A percentile compares a stretch with the other conserved stretches of the same genome.
Evolutionary conservation across 2,329 filamentous ascomycete genomes (phyloP).

Genomic region (Phyllosticta citrichinensis): DNA sequence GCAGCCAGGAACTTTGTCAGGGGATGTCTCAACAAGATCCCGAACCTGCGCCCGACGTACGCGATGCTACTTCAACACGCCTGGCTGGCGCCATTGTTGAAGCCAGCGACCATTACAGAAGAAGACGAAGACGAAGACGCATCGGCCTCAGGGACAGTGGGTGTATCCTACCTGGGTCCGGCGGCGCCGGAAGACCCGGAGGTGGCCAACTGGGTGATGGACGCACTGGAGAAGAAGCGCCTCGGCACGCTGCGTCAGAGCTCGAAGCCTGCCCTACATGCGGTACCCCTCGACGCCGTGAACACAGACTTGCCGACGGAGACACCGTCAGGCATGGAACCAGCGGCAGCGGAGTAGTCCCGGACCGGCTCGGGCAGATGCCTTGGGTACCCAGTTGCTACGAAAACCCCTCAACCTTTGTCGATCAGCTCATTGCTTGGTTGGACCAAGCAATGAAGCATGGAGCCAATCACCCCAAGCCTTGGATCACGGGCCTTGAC

Average conservation of each 20-base stretch:
- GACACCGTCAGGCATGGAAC: background rate
- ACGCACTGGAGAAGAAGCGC: constrained; percentile 57
- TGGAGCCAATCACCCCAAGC: background rate
- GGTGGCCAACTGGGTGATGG: constrained; percentile 75
- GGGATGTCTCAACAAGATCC: constrained; percentile 85
- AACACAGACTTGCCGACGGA: background rate
- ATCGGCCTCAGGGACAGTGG: constrained; percentile 25
- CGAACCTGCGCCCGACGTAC: constrained; percentile 88
- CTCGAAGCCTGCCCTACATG: constrained; percentile 54
- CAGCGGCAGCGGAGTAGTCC: background rate
- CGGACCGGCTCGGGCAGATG: background rate
- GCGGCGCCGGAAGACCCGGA: constrained; percentile 52
- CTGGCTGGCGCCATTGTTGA: constrained; percentile 70
- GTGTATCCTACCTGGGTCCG: constrained; percentile 20
- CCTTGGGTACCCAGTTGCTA: background rate
- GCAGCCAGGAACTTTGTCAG: constrained; percentile 77
- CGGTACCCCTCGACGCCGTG: constrained; percentile 5
- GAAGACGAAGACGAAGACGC: constrained; percentile 48
- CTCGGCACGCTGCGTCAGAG: constrained; percentile 45
- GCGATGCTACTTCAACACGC: constrained; percentile 79
- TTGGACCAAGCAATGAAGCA: background rate
- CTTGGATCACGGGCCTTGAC: background rate
- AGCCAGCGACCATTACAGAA: constrained; percentile 64
- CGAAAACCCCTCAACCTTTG: background rate
- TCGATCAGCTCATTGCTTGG: background rate